Conservation (phyloP, 1,284 basidiomycete genomes). For the Fistulinella staudtii region DNA sequence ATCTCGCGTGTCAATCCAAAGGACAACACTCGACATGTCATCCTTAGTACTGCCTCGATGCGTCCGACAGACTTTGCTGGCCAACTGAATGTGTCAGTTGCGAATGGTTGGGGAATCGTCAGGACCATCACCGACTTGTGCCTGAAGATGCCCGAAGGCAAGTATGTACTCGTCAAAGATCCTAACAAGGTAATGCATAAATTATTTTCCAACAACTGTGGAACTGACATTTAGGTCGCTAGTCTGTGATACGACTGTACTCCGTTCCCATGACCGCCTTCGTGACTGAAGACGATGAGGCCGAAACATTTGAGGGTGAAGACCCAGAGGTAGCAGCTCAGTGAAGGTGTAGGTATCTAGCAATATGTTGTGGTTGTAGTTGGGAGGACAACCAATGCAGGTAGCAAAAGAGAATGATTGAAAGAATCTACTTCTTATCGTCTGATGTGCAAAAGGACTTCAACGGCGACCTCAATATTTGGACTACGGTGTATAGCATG, state of each 20-base stretch:
- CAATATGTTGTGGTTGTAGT: background rate
- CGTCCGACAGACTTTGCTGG: constrained; percentile 92
- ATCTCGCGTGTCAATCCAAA: constrained; percentile 93
- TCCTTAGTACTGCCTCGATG: constrained; percentile 92
- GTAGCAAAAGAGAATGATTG: background rate
- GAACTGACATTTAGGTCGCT: constrained; percentile 15
- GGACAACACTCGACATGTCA: constrained; percentile 93
- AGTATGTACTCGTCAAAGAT: constrained; percentile 93
- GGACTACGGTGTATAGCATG: constrained; percentile 41
- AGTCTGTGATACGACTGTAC: constrained; percentile 95
- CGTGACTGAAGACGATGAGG: constrained; percentile 61
- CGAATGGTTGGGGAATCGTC: constrained; percentile 99
- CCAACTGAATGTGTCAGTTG: constrained; percentile 93
- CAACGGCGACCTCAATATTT: constrained; percentile 77
- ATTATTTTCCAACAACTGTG: constrained; percentile 1
- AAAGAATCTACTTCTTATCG: constrained; percentile 11
- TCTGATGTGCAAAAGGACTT: constrained; percentile 59
- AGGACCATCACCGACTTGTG: constrained; percentile 89
- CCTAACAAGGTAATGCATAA: constrained; percentile 76
- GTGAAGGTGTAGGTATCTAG: background rate
- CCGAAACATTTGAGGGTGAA: constrained; percentile 47
- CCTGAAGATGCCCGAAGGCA: constrained; percentile 94
- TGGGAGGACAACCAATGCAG: too few species aligned
- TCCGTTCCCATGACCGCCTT: constrained; percentile 87
- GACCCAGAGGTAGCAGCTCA: constrained; percentile 39